These are phyloP conservation scores for Candida endomychidarum DNA, from an alignment of 805 yeast species.

Conservation along the genomic window DNA sequence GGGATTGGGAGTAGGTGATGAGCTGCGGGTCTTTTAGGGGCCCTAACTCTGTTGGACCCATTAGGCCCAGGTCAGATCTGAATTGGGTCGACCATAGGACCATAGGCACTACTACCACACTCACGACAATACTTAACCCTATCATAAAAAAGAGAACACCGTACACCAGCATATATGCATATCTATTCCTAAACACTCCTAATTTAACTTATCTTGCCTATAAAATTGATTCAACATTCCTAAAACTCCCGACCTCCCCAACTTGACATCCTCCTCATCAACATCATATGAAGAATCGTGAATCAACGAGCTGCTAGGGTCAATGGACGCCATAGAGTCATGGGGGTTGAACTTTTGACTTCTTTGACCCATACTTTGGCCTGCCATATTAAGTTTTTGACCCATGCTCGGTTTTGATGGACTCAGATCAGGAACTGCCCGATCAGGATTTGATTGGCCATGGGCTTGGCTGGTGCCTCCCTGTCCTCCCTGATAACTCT, in stretches of 20 bases:
- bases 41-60: too few species aligned
- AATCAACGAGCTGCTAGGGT: conserved; percentile 14
- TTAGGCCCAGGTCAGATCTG: too few species aligned
- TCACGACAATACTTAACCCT: too few species aligned
- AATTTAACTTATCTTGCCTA: conserved; percentile 37
- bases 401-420: too few species aligned
- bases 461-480: not conserved
- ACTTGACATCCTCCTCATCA: conserved; percentile 26
- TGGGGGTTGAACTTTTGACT: not conserved
- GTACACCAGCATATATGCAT: not conserved
- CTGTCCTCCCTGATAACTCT: too few species aligned
- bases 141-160: not conserved
- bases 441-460: not conserved
- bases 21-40: not conserved
- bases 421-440: too few species aligned
- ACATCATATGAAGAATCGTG: conserved; percentile 33
- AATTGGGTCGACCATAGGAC: too few species aligned
- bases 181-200: not conserved
- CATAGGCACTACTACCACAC: too few species aligned
- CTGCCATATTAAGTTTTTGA: not conserved
- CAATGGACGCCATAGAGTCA: conserved; percentile 4
- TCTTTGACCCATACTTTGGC: not conserved
- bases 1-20: conserved; percentile 5
- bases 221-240: conserved; percentile 83
- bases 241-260: conserved; percentile 56